A percentile compares a stretch with the other conserved stretches of the same genome.
Conservation (phyloP, 2,329 filamentous ascomycete species). For the Hirsutella rhossiliensis region DNA sequence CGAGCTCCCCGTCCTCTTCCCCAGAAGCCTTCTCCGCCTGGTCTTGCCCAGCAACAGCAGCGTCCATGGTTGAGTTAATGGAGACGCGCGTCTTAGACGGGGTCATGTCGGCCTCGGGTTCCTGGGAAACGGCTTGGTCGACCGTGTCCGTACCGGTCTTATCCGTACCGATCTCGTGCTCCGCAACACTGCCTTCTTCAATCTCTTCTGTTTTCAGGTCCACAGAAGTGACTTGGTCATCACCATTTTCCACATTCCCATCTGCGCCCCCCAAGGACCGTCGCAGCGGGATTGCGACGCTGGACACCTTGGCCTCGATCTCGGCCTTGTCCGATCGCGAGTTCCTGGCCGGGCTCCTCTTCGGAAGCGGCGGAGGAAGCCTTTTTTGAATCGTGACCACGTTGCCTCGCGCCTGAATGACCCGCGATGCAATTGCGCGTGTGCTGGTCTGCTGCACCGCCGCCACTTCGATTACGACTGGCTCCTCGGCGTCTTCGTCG, state of each 20-base stretch:
- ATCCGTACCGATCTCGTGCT: no score
- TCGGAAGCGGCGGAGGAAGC: conserved; percentile 63
- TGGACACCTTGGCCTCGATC: conserved; percentile 47
- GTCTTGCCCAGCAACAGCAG: no score
- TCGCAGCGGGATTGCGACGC: conserved; percentile 37
- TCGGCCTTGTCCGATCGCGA: conserved; percentile 38
- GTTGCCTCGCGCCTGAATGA: conserved; percentile 60
- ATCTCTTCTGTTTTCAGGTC: no score
- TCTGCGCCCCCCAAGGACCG: background rate
- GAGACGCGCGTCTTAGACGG: no score
- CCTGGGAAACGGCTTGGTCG: no score
- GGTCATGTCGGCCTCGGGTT: no score
- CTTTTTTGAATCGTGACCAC: conserved; percentile 80
- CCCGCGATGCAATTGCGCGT: conserved; percentile 50
- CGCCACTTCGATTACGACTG: conserved; percentile 57
- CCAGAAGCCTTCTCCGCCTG: no score
- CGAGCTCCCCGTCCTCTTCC: no score
- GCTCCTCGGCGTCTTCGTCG: conserved; percentile 46
- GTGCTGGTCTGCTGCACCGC: conserved; percentile 40
- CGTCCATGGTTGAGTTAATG: no score
- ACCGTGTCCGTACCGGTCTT: no score
- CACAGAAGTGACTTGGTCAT: no score
- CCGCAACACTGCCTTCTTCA: no score
- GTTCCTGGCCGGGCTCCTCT: conserved; percentile 58
- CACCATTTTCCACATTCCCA: background rate